phyloP scores from a whole-genome alignment of 495 filamentous ascomycete genomes.

The Hapsidospora chrysogenum region DNA sequence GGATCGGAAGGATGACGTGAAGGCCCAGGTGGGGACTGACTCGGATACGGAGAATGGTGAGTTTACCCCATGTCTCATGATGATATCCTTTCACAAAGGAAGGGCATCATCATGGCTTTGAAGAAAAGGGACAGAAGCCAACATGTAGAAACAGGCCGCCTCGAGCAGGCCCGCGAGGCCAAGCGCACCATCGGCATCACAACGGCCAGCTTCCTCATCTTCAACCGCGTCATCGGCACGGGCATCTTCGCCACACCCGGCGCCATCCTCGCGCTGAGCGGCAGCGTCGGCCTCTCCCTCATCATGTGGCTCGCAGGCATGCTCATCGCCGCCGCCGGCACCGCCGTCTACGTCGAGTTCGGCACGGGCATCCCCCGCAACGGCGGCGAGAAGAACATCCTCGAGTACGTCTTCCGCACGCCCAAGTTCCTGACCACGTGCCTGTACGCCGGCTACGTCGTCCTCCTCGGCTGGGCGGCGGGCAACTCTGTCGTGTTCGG shows the following conservation, averaged over 20 bases:
- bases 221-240: constrained; percentile 55
- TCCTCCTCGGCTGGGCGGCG: constrained; percentile 33
- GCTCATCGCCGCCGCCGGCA: constrained; percentile 40
- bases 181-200: constrained; percentile 20
- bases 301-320: constrained; percentile 51
- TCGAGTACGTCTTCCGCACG: constrained; percentile 44
- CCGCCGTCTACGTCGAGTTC: constrained; percentile 51
- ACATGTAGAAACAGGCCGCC: too few species aligned
- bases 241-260: constrained; percentile 70
- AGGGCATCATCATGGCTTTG: too few species aligned
- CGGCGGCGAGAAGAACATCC: constrained; percentile 41
- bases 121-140: too few species aligned
- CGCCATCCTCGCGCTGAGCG: constrained; percentile 44
- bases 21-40: too few species aligned
- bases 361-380: constrained; percentile 34
- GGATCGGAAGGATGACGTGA: too few species aligned
- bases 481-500: constrained; percentile 53
- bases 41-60: too few species aligned
- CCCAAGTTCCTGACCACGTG: constrained; percentile 44
- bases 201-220: constrained; percentile 22
- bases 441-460: constrained; percentile 41
- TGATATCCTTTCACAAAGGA: too few species aligned
- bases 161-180: constrained; percentile 11
- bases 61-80: too few species aligned
- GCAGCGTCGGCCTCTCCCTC: constrained; percentile 52